These are phyloP conservation scores for Thuidium tamariscinum DNA, from an alignment of 225 moss, liverwort and hornwort species.

Conservation along the genomic window DNA sequence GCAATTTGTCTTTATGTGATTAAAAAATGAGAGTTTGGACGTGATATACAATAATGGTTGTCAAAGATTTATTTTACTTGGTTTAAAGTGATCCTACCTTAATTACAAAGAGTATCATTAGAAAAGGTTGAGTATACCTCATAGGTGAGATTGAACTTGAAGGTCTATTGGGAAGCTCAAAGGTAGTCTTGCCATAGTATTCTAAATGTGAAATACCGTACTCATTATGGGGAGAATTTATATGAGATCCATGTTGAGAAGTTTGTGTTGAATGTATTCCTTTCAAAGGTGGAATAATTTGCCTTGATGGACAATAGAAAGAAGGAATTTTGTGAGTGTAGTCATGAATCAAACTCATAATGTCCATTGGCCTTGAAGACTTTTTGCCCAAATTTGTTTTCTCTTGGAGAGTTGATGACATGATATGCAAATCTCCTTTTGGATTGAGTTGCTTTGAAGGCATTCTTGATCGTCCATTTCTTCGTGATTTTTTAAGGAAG, in stretches of 20 bases:
- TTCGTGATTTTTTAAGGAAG: not conserved
- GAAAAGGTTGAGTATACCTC: not conserved
- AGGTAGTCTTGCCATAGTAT: not conserved
- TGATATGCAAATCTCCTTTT: not conserved
- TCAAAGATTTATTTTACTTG: fast-evolving
- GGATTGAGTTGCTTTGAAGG: not conserved
- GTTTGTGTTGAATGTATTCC: not conserved
- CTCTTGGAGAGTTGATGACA: not conserved
- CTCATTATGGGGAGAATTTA: not conserved
- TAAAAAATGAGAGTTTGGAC: not conserved
- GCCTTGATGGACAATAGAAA: not conserved
- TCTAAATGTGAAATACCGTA: not conserved
- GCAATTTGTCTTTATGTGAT: not conserved
- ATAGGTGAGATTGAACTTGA: not conserved
- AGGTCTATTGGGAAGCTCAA: not conserved
- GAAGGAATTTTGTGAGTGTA: not conserved
- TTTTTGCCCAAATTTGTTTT: not conserved
- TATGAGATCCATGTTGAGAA: not conserved
- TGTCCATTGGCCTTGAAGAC: not conserved
- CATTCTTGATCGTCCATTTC: not conserved
- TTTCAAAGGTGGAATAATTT: not conserved
- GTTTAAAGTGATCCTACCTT: not conserved
- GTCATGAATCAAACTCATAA: not conserved
- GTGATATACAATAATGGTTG: not conserved
- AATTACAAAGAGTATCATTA: not conserved